Conservation (phyloP, 1,139 yeast genomes). For the Hanseniaspora gamundiae region DNA sequence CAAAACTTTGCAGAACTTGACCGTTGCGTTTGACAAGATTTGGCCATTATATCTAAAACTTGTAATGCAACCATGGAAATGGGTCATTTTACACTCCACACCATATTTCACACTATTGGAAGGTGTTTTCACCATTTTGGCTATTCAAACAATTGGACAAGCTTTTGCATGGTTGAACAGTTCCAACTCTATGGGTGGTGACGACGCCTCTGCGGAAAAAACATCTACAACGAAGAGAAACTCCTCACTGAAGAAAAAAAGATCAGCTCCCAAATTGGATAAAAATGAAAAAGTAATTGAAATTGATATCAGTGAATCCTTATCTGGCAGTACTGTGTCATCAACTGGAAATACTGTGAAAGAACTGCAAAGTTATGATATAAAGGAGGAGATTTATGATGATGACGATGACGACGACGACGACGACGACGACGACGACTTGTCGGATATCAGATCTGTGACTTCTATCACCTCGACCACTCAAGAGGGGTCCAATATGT, state of each 20-base stretch:
- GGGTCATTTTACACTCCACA: conserved; percentile 63
- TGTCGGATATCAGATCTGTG: conserved; percentile 6
- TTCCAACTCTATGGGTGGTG: conserved; percentile 17
- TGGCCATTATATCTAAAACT: conserved; percentile 10
- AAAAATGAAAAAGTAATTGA: not conserved
- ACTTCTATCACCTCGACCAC: conserved; percentile 5
- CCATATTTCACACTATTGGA: conserved; percentile 81
- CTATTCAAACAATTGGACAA: conserved; percentile 86
- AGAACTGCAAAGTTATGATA: not conserved
- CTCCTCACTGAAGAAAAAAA: not conserved
- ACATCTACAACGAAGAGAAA: not conserved
- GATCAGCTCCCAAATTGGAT: not conserved
- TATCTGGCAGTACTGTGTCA: not conserved
- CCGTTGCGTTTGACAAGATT: conserved; percentile 5
- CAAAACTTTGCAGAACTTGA: conserved; percentile 9
- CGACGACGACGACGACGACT: conserved; percentile 3
- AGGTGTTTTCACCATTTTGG: conserved; percentile 81
- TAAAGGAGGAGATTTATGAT: not conserved
- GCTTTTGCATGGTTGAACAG: conserved; percentile 57
- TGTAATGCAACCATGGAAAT: conserved; percentile 52
- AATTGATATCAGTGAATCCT: not conserved
- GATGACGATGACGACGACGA: conserved; percentile 1
- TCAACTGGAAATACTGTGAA: no score
- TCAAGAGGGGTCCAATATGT: conserved; percentile 36
- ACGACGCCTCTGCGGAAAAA: conserved; percentile 1